Conservation (phyloP, 139 green algal genomes). For the Coccomyxa sp. region DNA sequence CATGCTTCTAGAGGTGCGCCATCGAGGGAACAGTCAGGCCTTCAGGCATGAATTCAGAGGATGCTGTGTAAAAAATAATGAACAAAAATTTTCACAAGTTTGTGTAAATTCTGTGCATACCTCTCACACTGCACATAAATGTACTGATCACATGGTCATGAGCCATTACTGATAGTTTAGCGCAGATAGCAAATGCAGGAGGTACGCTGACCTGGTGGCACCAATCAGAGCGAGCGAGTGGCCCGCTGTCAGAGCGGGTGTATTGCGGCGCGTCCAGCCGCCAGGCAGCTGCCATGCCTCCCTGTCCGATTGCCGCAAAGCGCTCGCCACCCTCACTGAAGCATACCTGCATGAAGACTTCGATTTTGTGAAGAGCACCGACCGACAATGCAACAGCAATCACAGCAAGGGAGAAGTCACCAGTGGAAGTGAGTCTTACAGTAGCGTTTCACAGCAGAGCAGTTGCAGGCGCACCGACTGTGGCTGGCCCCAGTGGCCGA, state of each 20-base stretch:
- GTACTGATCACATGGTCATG: too few species aligned
- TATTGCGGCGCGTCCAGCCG: conserved; percentile 46
- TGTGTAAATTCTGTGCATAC: too few species aligned
- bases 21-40: too few species aligned
- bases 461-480: conserved; percentile 8
- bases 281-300: conserved; percentile 73
- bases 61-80: too few species aligned
- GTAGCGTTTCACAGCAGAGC: neutral
- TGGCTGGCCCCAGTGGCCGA: conserved; percentile 22
- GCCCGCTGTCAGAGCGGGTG: conserved; percentile 32
- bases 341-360: conserved; percentile 24
- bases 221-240: conserved; percentile 71
- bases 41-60: too few species aligned
- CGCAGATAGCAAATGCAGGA: too few species aligned
- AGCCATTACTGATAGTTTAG: too few species aligned
- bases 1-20: too few species aligned
- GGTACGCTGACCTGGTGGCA: conserved; percentile 47
- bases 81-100: too few species aligned
- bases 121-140: too few species aligned
- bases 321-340: conserved; percentile 57
- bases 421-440: neutral
- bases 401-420: neutral
- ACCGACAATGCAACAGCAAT: neutral
- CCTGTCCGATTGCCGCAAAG: conserved; percentile 70
- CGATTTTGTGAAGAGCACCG: neutral